phyloP scores from a whole-genome alignment of 257 asterid species.

The Verbascum thapsus region DNA sequence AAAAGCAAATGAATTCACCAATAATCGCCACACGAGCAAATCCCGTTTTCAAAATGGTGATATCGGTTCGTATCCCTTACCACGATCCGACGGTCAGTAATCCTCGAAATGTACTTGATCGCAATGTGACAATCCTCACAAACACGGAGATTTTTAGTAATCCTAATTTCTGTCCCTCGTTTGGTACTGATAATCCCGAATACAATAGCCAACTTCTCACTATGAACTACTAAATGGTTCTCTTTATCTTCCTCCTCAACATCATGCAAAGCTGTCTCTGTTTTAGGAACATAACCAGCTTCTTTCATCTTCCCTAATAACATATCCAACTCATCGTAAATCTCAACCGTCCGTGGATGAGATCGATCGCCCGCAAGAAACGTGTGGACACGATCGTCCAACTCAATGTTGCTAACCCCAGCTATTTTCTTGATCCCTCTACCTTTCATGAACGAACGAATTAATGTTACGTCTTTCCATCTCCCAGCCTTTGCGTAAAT shows the following conservation, averaged over 20 bases:
- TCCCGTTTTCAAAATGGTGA: conserved; percentile 77
- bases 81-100: conserved; percentile 59
- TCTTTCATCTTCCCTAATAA: conserved; percentile 78
- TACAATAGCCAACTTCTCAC: conserved; percentile 88
- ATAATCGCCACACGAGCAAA: conserved; percentile 87
- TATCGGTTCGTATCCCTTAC: conserved; percentile 84
- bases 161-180: conserved; percentile 57
- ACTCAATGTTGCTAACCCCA: conserved; percentile 83
- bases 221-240: conserved; percentile 74
- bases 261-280: conserved; percentile 72
- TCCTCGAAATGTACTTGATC: conserved; percentile 69
- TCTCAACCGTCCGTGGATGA: conserved; percentile 59
- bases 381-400: conserved; percentile 55
- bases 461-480: conserved; percentile 71
- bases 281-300: conserved; percentile 78
- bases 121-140: conserved; percentile 93
- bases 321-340: conserved; percentile 65
- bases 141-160: conserved; percentile 80
- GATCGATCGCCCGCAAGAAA: conserved; percentile 84
- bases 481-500: conserved; percentile 87
- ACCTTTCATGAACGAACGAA: conserved; percentile 68
- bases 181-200: conserved; percentile 67
- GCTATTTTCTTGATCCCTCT: conserved; percentile 77
- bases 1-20: conserved; percentile 77
- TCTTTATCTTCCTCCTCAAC: conserved; percentile 97